These are phyloP conservation scores for Xylaria palmicola DNA, from an alignment of 495 filamentous ascomycete genomes.

Conservation along the genomic window DNA sequence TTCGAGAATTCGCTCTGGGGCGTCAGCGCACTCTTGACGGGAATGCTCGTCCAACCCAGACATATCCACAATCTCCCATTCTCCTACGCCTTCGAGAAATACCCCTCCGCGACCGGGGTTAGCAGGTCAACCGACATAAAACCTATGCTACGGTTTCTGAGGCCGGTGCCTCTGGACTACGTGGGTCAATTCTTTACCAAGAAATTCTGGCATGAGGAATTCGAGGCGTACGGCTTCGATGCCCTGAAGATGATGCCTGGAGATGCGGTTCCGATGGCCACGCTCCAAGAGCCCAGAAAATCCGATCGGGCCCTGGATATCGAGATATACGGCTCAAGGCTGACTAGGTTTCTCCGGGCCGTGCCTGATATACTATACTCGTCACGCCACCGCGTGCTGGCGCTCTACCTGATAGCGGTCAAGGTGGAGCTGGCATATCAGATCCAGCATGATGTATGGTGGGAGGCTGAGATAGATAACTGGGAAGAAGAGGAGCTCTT, in stretches of 20 bases:
- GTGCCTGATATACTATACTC: neutral
- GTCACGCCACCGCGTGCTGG: slow-evolving; percentile 4
- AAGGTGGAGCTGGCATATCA: neutral
- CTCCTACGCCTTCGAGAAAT: neutral
- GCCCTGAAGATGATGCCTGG: slow-evolving; percentile 16
- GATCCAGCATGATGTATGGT: neutral
- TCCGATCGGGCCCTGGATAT: neutral
- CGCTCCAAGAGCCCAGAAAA: neutral
- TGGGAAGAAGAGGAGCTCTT: neutral
- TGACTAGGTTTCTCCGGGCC: neutral
- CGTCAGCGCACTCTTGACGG: neutral
- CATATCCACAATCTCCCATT: neutral
- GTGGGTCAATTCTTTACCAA: slow-evolving; percentile 24
- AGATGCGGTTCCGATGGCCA: neutral
- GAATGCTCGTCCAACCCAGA: neutral
- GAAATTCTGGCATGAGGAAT: slow-evolving; percentile 25
- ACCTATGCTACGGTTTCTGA: neutral
- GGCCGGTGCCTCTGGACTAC: slow-evolving; percentile 18
- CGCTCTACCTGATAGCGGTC: neutral
- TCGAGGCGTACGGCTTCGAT: slow-evolving; percentile 10
- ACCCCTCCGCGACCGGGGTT: neutral
- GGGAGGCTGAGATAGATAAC: neutral
- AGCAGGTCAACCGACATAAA: neutral
- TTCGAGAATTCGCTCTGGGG: slow-evolving; percentile 25
- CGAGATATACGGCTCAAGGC: neutral